A percentile compares a stretch with the other conserved stretches of the same genome.
Evolutionary conservation across 306 rosid genomes (phyloP).

Genomic region (Datisca glomerata): DNA sequence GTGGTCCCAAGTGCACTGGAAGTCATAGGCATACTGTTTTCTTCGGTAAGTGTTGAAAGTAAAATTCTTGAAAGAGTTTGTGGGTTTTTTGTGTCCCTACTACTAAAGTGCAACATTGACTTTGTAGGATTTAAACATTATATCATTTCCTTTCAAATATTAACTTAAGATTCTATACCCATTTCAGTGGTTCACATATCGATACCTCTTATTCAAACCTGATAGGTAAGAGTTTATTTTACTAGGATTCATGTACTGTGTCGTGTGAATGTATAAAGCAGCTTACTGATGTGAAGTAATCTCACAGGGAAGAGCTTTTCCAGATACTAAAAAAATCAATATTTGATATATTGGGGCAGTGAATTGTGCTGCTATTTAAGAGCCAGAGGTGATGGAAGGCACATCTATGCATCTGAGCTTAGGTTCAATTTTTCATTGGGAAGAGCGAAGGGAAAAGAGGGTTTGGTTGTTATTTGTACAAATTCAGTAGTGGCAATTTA

Average conservation of each 20-base stretch:
- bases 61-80: neutral
- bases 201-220: constrained; percentile 92
- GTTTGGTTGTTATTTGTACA: too few relatives aligned
- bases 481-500: too few relatives aligned
- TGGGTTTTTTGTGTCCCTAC: neutral
- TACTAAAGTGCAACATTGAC: too few relatives aligned
- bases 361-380: constrained; percentile 22
- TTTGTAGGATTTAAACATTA: too few relatives aligned
- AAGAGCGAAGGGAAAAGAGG: too few relatives aligned
- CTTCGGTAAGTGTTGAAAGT: constrained; percentile 68
- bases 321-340: constrained; percentile 44
- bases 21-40: constrained; percentile 60
- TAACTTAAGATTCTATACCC: constrained; percentile 20
- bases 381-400: too few relatives aligned
- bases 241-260: neutral
- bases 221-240: constrained; percentile 43
- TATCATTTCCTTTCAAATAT: neutral
- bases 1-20: constrained; percentile 53
- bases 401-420: too few relatives aligned
- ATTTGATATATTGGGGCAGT: constrained; percentile 54
- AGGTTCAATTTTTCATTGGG: too few relatives aligned
- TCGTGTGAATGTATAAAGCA: neutral
- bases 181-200: constrained; percentile 89
- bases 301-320: constrained; percentile 64
- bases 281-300: neutral